Percentiles rank a stretch among this genome's conserved stretches.
Evolutionary conservation across 192 early-diverging fungal genomes (phyloP).

Genomic region (Entomortierella beljakovae): DNA sequence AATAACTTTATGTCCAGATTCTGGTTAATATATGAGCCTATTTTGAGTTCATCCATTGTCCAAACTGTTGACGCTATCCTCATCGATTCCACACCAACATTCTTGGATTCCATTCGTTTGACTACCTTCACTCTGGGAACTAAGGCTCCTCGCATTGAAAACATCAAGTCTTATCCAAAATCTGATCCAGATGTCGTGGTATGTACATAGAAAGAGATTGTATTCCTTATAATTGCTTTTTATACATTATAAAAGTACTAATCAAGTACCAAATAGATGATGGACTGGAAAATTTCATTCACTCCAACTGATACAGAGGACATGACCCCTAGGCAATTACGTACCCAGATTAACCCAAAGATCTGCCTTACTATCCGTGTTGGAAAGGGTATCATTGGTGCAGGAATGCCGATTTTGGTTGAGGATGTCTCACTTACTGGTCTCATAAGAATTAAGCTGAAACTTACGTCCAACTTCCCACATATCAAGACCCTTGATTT

Average conservation of each 20-base stretch:
- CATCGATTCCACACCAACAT: constrained; percentile 80
- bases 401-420: constrained; percentile 87
- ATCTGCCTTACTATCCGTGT: constrained; percentile 88
- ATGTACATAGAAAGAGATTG: constrained; percentile 30
- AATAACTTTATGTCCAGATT: constrained; percentile 88
- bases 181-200: constrained; percentile 80
- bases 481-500: constrained; percentile 87
- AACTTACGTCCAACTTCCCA: constrained; percentile 88
- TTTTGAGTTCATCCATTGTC: constrained; percentile 79
- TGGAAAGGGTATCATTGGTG: constrained; percentile 88
- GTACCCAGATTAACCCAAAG: constrained; percentile 85
- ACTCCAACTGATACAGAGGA: constrained; percentile 84
- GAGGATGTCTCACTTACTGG: constrained; percentile 87
- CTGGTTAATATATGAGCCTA: constrained; percentile 94
- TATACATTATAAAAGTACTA: background rate
- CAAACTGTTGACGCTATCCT: constrained; percentile 79
- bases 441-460: constrained; percentile 82
- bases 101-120: constrained; percentile 82
- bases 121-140: constrained; percentile 83
- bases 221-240: constrained; percentile 12
- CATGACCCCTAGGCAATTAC: constrained; percentile 74
- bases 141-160: constrained; percentile 78
- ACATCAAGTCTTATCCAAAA: constrained; percentile 77
- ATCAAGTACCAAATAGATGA: constrained; percentile 57
- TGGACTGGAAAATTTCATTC: constrained; percentile 93